Evolutionary conservation across 148 eudicot species (phyloP).

Genomic region (Polygonum aviculare): DNA sequence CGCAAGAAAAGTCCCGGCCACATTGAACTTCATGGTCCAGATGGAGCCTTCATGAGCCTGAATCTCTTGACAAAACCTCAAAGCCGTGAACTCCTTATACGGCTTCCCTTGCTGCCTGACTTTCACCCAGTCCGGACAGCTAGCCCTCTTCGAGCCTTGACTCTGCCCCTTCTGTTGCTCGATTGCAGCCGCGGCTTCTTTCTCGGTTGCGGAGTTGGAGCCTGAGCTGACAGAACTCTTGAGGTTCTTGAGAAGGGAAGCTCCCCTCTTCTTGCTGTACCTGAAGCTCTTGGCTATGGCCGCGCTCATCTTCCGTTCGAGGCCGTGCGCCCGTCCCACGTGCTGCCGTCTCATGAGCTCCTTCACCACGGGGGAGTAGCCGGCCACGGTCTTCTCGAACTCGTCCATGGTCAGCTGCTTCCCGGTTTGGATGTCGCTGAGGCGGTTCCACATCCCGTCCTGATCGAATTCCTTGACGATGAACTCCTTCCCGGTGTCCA

Average conservation of each 20-base stretch:
- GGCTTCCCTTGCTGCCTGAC: slow-evolving; percentile 84
- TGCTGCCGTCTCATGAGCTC: slow-evolving; percentile 83
- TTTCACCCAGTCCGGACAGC: slow-evolving; percentile 49
- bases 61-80: slow-evolving; percentile 78
- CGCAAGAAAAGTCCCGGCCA: slow-evolving; percentile 83
- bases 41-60: slow-evolving; percentile 89
- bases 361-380: slow-evolving; percentile 90
- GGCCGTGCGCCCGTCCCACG: background rate
- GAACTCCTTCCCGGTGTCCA: slow-evolving; percentile 90
- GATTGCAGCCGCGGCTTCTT: background rate
- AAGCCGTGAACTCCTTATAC: slow-evolving; percentile 62
- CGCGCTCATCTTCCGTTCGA: background rate
- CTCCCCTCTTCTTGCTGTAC: slow-evolving; percentile 63
- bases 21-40: slow-evolving; percentile 84
- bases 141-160: background rate
- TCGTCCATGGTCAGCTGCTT: slow-evolving; percentile 91
- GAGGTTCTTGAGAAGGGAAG: slow-evolving; percentile 59
- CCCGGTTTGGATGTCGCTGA: slow-evolving; percentile 86
- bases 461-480: slow-evolving; percentile 84
- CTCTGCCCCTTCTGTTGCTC: background rate
- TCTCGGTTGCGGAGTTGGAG: slow-evolving; percentile 15
- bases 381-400: slow-evolving; percentile 63
- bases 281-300: slow-evolving; percentile 26
- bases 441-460: slow-evolving; percentile 74
- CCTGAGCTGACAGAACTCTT: slow-evolving; percentile 33